Percentiles rank a stretch among this genome's conserved stretches.
Evolutionary conservation across 805 yeast species (phyloP).

Genomic region (Dipodascus albidus): DNA sequence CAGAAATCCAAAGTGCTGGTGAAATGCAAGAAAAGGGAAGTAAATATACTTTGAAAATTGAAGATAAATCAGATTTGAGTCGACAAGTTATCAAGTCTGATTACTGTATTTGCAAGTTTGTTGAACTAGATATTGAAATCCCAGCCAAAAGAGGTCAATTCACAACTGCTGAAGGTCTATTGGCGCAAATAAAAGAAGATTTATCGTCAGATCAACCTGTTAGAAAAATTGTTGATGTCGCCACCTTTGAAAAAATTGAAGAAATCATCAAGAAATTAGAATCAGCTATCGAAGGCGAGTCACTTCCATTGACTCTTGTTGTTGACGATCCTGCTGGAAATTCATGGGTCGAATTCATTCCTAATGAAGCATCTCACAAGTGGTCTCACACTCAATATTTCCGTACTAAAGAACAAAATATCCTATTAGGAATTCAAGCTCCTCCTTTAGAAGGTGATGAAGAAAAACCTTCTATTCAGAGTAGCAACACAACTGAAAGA

Average conservation of each 20-base stretch:
- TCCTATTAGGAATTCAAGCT: constrained; percentile 64
- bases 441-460: constrained; percentile 25
- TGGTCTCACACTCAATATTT: constrained; percentile 78
- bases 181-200: constrained; percentile 75
- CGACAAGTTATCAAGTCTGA: constrained; percentile 91
- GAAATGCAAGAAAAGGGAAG: constrained; percentile 83
- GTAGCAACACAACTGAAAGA: constrained; percentile 30
- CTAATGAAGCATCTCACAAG: constrained; percentile 79
- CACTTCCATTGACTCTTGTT: constrained; percentile 64
- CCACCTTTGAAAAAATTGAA: constrained; percentile 61
- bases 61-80: constrained; percentile 59
- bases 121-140: constrained; percentile 82
- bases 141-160: constrained; percentile 93
- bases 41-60: constrained; percentile 58
- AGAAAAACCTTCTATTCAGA: constrained; percentile 34
- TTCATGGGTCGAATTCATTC: constrained; percentile 86
- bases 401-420: constrained; percentile 83
- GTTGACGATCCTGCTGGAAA: constrained; percentile 95
- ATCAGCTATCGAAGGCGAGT: constrained; percentile 51
- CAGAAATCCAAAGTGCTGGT: constrained; percentile 94
- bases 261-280: constrained; percentile 50
- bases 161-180: constrained; percentile 83
- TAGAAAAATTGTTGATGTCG: constrained; percentile 67
- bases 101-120: constrained; percentile 65
- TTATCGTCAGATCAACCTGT: constrained; percentile 69